These are phyloP conservation scores for Solanum chaucha DNA, from an alignment of 257 asterid species.

Conservation along the genomic window DNA sequence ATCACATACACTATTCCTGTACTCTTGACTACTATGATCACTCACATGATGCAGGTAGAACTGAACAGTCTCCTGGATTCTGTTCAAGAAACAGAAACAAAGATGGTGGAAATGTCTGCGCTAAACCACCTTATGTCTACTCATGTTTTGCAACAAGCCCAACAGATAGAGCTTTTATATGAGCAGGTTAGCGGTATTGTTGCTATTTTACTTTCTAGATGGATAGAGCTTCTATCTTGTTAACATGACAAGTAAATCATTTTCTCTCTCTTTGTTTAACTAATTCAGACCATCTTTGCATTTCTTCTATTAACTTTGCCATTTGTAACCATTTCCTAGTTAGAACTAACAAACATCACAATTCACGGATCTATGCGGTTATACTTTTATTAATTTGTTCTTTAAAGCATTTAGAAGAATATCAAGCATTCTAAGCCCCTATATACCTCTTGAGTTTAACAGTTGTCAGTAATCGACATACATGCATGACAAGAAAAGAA, in stretches of 20 bases:
- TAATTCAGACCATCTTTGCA: background rate
- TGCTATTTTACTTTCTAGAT: background rate
- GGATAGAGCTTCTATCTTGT: background rate
- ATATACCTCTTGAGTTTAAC: background rate
- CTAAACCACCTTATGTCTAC: constrained; percentile 95
- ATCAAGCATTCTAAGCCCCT: background rate
- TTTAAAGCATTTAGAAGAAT: background rate
- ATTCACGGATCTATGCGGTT: background rate
- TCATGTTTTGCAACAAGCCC: constrained; percentile 85
- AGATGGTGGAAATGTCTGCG: constrained; percentile 95
- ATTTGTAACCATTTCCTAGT: background rate
- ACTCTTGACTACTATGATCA: background rate
- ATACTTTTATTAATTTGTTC: background rate
- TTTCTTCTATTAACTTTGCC: background rate
- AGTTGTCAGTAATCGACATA: background rate
- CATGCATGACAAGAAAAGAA: background rate
- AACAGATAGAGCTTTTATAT: constrained; percentile 76
- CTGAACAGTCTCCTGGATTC: constrained; percentile 75
- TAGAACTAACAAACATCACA: background rate
- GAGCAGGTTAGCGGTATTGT: constrained; percentile 46
- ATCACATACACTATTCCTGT: background rate
- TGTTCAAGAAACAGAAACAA: constrained; percentile 80
- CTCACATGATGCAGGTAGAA: constrained; percentile 46
- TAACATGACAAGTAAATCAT: background rate
- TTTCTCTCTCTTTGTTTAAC: background rate